Evolutionary conservation across 73 alveolate genomes (phyloP).

Genomic region (Durusdinium trenchii): DNA sequence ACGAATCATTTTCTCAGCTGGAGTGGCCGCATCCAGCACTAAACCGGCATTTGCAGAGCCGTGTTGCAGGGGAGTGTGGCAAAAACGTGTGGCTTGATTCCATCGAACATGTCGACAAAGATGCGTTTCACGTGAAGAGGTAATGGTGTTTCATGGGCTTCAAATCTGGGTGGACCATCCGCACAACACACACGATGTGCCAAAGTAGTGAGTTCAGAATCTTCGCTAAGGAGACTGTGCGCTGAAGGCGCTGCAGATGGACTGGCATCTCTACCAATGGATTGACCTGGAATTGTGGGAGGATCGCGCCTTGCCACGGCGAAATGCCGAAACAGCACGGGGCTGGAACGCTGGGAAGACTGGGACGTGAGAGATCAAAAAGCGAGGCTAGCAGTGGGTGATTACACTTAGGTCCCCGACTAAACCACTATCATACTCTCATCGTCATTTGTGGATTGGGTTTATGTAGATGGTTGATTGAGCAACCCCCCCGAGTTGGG

Average conservation of each 20-base stretch:
- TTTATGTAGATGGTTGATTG: background rate
- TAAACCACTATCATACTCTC: background rate
- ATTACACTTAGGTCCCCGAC: too few species aligned
- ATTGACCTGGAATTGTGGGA: conserved; percentile 53
- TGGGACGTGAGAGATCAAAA: too few species aligned
- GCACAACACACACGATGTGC: too few species aligned
- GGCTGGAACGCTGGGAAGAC: too few species aligned
- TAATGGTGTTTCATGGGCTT: background rate
- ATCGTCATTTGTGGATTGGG: background rate
- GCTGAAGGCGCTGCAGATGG: background rate
- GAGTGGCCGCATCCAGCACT: background rate
- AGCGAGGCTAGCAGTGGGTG: too few species aligned
- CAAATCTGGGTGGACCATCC: background rate
- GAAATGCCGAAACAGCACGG: background rate
- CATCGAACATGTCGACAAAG: background rate
- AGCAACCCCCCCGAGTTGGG: too few species aligned
- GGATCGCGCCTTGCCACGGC: background rate
- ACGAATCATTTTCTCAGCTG: background rate
- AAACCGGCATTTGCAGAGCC: background rate
- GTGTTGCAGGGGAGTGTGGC: background rate
- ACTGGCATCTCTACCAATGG: background rate
- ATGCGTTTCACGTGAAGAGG: background rate
- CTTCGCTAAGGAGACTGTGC: conserved; percentile 58
- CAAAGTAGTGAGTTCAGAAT: too few species aligned
- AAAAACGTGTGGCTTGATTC: background rate